Conservation (phyloP, 768 basidiomycete species). For the Suillus brevipes region DNA sequence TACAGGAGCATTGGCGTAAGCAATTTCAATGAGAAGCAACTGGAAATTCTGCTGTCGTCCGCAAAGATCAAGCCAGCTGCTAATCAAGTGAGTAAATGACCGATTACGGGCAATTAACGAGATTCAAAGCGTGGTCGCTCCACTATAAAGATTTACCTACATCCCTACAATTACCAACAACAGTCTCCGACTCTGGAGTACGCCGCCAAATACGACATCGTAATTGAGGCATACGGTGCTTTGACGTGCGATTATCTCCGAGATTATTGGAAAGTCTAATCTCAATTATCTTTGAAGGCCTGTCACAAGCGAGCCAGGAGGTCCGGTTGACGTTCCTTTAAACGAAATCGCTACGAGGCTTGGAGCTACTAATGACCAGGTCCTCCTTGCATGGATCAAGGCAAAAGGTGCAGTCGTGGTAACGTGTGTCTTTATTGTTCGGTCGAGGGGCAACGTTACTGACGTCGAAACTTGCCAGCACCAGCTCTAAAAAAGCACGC, state of each 20-base stretch:
- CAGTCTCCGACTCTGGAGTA: conserved; percentile 60
- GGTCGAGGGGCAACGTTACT: background rate
- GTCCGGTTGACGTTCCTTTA: conserved; percentile 63
- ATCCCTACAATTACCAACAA: conserved; percentile 64
- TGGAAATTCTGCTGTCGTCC: conserved; percentile 55
- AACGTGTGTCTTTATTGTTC: conserved; percentile 42
- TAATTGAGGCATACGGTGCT: conserved; percentile 71
- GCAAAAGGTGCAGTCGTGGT: conserved; percentile 65
- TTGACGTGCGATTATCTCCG: conserved; percentile 47
- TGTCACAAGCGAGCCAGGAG: conserved; percentile 57
- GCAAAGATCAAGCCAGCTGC: conserved; percentile 64
- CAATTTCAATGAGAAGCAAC: conserved; percentile 60
- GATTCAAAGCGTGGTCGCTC: background rate
- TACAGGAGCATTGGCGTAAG: conserved; percentile 70
- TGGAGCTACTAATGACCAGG: conserved; percentile 59
- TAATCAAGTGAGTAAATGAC: conserved; percentile 55
- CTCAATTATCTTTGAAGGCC: conserved; percentile 41
- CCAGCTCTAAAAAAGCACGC: conserved; percentile 65
- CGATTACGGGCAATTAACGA: background rate
- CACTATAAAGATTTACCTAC: conserved; percentile 54
- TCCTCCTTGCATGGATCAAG: conserved; percentile 72
- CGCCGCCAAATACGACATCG: conserved; percentile 56
- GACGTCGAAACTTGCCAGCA: conserved; percentile 34
- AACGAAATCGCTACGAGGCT: conserved; percentile 51
- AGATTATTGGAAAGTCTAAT: background rate